Base-by-base conservation (phyloP, 352 stramenopile species). In the Pythium brachiatum region DNA sequence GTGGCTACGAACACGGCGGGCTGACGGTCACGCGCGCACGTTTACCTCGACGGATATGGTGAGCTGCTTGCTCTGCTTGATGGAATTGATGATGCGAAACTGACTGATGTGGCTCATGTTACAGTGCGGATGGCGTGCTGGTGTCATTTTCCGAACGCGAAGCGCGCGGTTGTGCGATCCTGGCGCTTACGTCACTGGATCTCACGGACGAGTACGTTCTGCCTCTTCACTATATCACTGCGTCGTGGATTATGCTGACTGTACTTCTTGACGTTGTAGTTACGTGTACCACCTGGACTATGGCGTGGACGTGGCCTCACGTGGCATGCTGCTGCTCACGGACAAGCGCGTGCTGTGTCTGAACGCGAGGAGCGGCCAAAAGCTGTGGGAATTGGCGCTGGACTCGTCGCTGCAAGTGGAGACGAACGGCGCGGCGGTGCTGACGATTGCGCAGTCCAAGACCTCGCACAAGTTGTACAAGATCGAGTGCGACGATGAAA, bases 231-330 rank as follows among this genome's bases (percentile, higher is more conserved):
- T 12, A 9, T 36, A 36, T 2, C 7, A 36, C 31, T 36, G 11
- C 36, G 15, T n/a, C n/a, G n/a, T n/a, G n/a, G n/a, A n/a, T n/a
- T n/a, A 44, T 9, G 16, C 34, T 44, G 16, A 20, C 36, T n/a
- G n/a, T n/a, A n/a, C n/a, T n/a, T n/a, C n/a, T n/a, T n/a, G n/a
- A n/a, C n/a, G n/a, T n/a, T 69, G 31, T 44, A 93, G 83, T 56
- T 93, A 93, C 54, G 81, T 94, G 23, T 94, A 86, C 63, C 86
- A 94, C 58, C 72, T 93, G 13, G 84, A 93, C 64, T 91, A 91
- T 53, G 82, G 82, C 11, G 71, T 88, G 5, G 81, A 90, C 21
- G 69, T 77, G 1, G 73, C 81, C 34, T 13, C 36, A 7, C 81
- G 81, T 1, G 85, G 85, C 0, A 72, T 94, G 23, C 64, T 94